Conservation (phyloP, 345 rosid genomes). For the Moricandia moricandioides region DNA sequence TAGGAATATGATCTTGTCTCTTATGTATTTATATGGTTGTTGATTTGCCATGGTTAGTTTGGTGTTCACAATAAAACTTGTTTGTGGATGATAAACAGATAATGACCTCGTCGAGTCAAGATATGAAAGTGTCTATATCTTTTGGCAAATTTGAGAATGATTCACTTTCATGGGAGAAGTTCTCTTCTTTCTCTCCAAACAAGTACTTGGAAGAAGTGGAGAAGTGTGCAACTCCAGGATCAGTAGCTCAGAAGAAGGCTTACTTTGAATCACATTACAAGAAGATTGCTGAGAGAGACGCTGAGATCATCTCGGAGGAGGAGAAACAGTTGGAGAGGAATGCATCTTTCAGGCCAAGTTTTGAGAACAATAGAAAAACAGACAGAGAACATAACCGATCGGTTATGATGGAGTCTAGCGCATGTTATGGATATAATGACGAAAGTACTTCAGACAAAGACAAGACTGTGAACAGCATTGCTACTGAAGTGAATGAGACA, state of each 20-base stretch:
- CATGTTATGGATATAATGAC: constrained; percentile 11
- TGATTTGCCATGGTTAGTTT: constrained; percentile 10
- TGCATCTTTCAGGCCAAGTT: constrained; percentile 18
- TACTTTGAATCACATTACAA: constrained; percentile 97
- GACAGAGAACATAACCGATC: constrained; percentile 8
- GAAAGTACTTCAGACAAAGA: constrained; percentile 35
- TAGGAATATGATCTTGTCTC: constrained; percentile 4
- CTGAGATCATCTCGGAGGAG: constrained; percentile 54
- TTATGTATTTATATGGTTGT: neutral
- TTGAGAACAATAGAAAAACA: neutral
- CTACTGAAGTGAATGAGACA: constrained; percentile 28
- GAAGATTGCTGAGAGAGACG: constrained; percentile 76
- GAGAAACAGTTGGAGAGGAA: constrained; percentile 50
- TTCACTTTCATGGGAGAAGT: constrained; percentile 89
- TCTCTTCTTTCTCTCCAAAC: constrained; percentile 82
- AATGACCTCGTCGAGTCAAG: constrained; percentile 51
- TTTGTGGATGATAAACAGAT: constrained; percentile 34
- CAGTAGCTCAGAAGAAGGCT: constrained; percentile 91
- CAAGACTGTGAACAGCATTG: constrained; percentile 32
- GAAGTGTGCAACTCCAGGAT: constrained; percentile 92
- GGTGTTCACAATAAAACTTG: neutral
- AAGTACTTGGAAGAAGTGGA: constrained; percentile 94
- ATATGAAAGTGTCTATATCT: constrained; percentile 67
- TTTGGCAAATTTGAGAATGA: constrained; percentile 85
- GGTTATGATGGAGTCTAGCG: constrained; percentile 27